A percentile compares a stretch with the other conserved stretches of the same genome.
phyloP scores from a whole-genome alignment of 805 yeast genomes.

The Saturnispora sanitii region DNA sequence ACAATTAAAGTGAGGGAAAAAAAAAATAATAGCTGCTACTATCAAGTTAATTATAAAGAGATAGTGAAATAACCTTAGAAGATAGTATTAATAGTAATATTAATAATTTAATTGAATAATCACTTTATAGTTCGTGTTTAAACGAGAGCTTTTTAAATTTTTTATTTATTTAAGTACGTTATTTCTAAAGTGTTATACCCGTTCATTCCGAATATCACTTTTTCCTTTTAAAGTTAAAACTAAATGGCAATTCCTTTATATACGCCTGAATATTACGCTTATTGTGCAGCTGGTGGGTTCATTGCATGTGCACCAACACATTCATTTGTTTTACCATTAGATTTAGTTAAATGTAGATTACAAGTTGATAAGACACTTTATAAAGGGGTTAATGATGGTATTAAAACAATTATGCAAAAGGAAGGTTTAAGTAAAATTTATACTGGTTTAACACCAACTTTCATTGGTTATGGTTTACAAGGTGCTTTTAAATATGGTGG shows the following conservation, averaged over 20 bases:
- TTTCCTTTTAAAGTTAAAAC: not conserved
- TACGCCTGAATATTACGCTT: conserved; percentile 54
- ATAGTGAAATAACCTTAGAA: too few relatives aligned
- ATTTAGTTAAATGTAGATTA: conserved; percentile 85
- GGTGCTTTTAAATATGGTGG: conserved; percentile 98
- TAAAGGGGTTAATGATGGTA: conserved; percentile 72
- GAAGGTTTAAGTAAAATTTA: conserved; percentile 70
- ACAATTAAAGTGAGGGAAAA: too few relatives aligned
- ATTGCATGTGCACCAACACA: conserved; percentile 97
- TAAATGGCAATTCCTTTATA: conserved; percentile 36
- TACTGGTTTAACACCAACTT: conserved; percentile 89
- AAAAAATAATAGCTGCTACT: too few relatives aligned
- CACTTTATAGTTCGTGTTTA: too few relatives aligned
- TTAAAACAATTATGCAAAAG: conserved; percentile 58
- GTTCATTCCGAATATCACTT: not conserved
- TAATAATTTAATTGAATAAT: too few relatives aligned
- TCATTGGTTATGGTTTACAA: conserved; percentile 86
- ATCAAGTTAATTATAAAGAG: too few relatives aligned
- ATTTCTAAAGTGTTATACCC: too few relatives aligned
- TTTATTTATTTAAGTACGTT: too few relatives aligned
- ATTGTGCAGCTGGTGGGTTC: conserved; percentile 72
- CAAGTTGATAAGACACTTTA: conserved; percentile 75
- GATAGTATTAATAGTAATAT: too few relatives aligned
- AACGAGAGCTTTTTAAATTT: too few relatives aligned
- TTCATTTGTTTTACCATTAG: conserved; percentile 85